Evolutionary conservation across 1,139 yeast genomes (phyloP).

Genomic region (Insectozyma bohioensis): DNA sequence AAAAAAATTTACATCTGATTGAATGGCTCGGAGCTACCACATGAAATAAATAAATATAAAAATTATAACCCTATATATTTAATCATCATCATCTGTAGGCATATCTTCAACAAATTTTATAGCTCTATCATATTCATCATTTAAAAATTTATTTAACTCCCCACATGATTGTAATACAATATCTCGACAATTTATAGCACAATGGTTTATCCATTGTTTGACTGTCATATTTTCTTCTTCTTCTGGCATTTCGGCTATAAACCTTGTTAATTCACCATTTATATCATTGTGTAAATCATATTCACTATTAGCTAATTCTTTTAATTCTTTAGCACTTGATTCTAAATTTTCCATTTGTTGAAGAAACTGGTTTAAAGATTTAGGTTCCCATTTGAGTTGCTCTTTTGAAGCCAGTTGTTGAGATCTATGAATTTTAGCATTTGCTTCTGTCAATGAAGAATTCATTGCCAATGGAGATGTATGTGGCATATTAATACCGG

Average conservation of each 20-base stretch:
- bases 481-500: constrained; percentile 6
- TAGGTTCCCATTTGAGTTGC: constrained; percentile 11
- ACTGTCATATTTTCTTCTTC: constrained; percentile 69
- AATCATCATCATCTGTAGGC: too few species aligned
- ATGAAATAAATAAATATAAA: too few species aligned
- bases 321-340: constrained; percentile 35
- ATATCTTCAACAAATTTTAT: constrained; percentile 11
- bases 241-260: constrained; percentile 68
- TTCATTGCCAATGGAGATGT: constrained; percentile 15
- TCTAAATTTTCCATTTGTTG: constrained; percentile 39
- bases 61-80: too few species aligned
- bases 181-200: constrained; percentile 43
- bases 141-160: constrained; percentile 44
- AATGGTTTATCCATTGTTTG: constrained; percentile 62
- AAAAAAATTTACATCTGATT: too few species aligned
- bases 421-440: background rate
- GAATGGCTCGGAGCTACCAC: too few species aligned
- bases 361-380: constrained; percentile 7
- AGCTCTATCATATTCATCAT: constrained; percentile 44
- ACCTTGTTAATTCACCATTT: constrained; percentile 63
- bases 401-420: constrained; percentile 3
- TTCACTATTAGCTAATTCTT: constrained; percentile 22
- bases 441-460: constrained; percentile 8
- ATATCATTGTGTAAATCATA: constrained; percentile 51
- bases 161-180: constrained; percentile 45